phyloP scores from a whole-genome alignment of 176 grass and related monocot genomes.

The Chrysopogon serrulatus region DNA sequence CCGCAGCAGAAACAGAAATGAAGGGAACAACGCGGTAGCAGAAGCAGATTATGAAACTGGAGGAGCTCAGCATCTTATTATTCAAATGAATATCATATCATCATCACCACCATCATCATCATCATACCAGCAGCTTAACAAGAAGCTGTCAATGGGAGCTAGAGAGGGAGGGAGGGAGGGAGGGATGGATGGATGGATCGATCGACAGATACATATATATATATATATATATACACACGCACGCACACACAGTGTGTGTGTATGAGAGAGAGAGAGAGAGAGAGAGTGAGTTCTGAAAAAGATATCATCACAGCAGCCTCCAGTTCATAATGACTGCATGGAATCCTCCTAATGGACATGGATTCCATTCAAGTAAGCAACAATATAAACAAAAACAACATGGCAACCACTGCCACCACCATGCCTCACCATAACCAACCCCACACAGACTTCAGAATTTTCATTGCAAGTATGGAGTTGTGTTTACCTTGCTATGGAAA shows the following conservation, averaged over 20 bases:
- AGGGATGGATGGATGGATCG: neutral
- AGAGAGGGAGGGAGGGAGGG: neutral
- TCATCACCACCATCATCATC: neutral
- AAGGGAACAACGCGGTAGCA: neutral
- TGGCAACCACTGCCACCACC: neutral
- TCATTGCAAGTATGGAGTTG: neutral
- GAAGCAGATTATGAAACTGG: neutral
- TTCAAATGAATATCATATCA: neutral
- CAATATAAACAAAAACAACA: neutral
- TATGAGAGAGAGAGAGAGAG: neutral
- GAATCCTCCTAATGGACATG: neutral
- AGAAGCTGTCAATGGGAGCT: slow-evolving; percentile 7
- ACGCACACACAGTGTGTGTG: neutral
- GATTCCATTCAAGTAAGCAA: neutral
- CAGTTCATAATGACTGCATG: neutral
- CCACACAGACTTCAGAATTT: too few species aligned
- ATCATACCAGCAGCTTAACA: neutral
- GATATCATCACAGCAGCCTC: slow-evolving; percentile 13
- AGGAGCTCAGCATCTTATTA: slow-evolving; percentile 1
- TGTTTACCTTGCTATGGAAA: neutral
- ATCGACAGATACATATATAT: neutral
- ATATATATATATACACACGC: neutral
- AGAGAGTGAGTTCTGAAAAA: too few species aligned
- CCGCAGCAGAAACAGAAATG: neutral
- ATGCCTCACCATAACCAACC: too few species aligned